A percentile compares a stretch with the other conserved stretches of the same genome.
These are phyloP conservation scores for Apophysomyces ossiformis DNA, from an alignment of 371 early-diverging fungal species.

Conservation along the genomic window DNA sequence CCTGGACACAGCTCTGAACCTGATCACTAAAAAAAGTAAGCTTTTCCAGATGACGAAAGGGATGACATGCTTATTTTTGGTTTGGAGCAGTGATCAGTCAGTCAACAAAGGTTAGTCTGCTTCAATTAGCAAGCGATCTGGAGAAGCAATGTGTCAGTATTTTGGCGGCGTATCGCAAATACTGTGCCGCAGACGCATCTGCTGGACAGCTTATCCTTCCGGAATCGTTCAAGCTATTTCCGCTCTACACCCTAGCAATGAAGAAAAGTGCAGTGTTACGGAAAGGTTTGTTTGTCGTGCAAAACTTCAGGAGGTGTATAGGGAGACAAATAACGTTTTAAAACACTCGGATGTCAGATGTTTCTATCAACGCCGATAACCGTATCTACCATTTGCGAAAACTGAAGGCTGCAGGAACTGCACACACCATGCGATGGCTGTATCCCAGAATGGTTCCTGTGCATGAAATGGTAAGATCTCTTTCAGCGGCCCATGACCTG, in stretches of 20 bases:
- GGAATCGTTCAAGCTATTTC: constrained; percentile 93
- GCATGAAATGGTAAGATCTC: constrained; percentile 19
- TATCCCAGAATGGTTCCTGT: constrained; percentile 82
- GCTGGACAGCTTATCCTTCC: constrained; percentile 96
- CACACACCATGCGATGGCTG: constrained; percentile 71
- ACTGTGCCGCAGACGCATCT: constrained; percentile 88
- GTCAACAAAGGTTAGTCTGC: constrained; percentile 26
- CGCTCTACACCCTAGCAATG: constrained; percentile 73
- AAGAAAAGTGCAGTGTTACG: constrained; percentile 82
- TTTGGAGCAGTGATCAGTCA: background rate
- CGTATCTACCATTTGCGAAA: constrained; percentile 80
- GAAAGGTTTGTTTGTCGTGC: constrained; percentile 44
- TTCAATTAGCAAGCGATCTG: constrained; percentile 10
- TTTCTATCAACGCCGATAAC: constrained; percentile 67
- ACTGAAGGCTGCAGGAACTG: constrained; percentile 72
- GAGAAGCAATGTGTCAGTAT: constrained; percentile 77
- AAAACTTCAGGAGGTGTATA: background rate
- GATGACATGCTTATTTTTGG: constrained; percentile 27
- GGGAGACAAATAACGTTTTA: constrained; percentile 4
- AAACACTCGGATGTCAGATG: constrained; percentile 31
- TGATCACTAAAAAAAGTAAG: constrained; percentile 76
- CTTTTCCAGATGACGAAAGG: constrained; percentile 23
- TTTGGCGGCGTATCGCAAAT: constrained; percentile 89
- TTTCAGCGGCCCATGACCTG: no score
- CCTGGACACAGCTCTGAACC: constrained; percentile 89